These are phyloP conservation scores for Isatis tinctoria DNA, from an alignment of 345 rosid genomes.

Conservation along the genomic window DNA sequence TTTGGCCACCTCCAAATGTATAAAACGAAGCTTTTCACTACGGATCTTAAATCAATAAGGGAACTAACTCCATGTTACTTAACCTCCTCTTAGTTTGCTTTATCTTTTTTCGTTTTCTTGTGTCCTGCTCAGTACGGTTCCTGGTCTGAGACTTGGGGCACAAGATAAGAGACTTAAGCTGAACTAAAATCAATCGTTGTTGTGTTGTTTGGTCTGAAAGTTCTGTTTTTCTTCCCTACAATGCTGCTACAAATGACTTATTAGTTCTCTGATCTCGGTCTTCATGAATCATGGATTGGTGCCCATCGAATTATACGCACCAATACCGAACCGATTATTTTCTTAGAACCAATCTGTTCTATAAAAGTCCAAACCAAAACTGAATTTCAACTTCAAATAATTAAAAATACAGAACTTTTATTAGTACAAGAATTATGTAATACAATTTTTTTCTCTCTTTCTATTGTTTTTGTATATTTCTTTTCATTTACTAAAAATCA, in stretches of 20 bases:
- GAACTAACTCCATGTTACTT: constrained; percentile 15
- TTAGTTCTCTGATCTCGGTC: neutral
- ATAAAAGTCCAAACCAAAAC: no score
- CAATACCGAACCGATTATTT: no score
- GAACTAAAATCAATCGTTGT: neutral
- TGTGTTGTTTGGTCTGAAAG: neutral
- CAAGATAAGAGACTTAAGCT: constrained; percentile 7
- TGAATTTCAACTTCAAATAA: no score
- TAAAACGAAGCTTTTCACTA: constrained; percentile 25
- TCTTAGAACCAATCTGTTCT: no score
- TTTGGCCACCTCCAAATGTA: constrained; percentile 97
- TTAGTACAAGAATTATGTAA: no score
- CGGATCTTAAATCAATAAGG: constrained; percentile 33
- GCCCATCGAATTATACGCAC: neutral
- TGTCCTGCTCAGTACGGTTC: neutral
- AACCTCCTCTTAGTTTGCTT: neutral
- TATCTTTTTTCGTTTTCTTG: neutral
- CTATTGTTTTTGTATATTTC: neutral
- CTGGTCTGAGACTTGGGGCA: constrained; percentile 12
- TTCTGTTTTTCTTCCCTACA: neutral
- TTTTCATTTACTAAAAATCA: neutral
- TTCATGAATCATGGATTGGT: neutral
- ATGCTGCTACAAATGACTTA: neutral
- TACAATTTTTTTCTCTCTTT: neutral
- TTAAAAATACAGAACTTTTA: no score